These are phyloP conservation scores for Cladosporium sp. DNA, from an alignment of 2,329 filamentous ascomycete species.

Conservation along the genomic window DNA sequence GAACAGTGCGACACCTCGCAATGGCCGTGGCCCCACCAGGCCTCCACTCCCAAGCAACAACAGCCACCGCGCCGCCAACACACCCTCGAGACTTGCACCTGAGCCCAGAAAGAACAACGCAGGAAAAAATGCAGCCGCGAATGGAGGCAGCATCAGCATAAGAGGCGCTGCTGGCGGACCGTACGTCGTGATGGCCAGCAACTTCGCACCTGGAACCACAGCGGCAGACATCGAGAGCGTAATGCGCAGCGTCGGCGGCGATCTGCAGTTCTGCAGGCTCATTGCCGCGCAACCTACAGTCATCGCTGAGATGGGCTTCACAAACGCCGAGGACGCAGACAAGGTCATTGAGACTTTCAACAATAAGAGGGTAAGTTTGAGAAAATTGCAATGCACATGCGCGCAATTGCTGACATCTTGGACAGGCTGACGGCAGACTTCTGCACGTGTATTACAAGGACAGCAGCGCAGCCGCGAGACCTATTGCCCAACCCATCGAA, in stretches of 20 bases:
- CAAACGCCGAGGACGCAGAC: conserved; percentile 71
- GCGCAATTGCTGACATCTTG: conserved; percentile 23
- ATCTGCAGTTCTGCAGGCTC: conserved; percentile 67
- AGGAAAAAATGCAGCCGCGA: conserved; percentile 26
- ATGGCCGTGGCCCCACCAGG: conserved; percentile 15
- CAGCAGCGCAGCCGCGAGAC: conserved; percentile 20
- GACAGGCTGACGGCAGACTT: conserved; percentile 70
- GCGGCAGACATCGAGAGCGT: conserved; percentile 81
- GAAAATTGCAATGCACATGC: background rate
- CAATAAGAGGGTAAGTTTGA: conserved; percentile 67
- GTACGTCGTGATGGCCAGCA: conserved; percentile 73
- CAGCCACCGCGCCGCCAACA: conserved; percentile 29
- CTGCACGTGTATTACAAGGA: conserved; percentile 65
- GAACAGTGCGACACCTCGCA: conserved; percentile 21
- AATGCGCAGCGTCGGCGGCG: conserved; percentile 65
- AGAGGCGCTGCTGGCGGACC: conserved; percentile 67
- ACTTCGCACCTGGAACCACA: conserved; percentile 80
- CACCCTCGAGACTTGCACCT: conserved; percentile 4
- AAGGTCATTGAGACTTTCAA: conserved; percentile 75
- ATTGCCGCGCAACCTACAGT: conserved; percentile 70
- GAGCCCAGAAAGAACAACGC: conserved; percentile 36
- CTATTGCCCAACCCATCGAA: background rate
- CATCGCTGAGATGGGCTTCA: conserved; percentile 76
- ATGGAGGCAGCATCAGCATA: conserved; percentile 59
- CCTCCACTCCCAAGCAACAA: conserved; percentile 28